Conservation (phyloP, 225 moss, liverwort and hornwort species). For the Physcomitrium patens region DNA sequence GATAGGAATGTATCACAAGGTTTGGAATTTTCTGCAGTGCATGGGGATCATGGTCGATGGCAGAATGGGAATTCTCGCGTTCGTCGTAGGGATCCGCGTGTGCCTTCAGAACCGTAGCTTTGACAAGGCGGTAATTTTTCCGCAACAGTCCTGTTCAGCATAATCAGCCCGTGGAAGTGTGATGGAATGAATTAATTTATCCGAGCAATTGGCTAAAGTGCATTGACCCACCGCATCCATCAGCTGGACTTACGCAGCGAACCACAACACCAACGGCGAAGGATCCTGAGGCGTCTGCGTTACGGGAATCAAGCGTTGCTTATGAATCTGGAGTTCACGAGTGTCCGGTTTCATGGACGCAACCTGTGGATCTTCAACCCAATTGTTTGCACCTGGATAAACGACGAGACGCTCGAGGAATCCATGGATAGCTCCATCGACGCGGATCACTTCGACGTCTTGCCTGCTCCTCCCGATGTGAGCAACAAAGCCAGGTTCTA, state of each 20-base stretch:
- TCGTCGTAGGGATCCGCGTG: conserved; percentile 20
- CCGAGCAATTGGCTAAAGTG: conserved; percentile 29
- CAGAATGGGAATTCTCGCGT: conserved; percentile 25
- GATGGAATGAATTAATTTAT: conserved; percentile 20
- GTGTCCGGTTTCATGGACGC: conserved; percentile 24
- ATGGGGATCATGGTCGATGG: conserved; percentile 30
- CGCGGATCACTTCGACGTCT: neutral
- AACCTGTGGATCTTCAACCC: conserved; percentile 43
- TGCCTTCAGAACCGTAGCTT: conserved; percentile 31
- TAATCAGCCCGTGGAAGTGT: conserved; percentile 30
- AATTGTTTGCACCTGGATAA: conserved; percentile 25
- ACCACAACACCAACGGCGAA: conserved; percentile 16
- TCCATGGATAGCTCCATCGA: neutral
- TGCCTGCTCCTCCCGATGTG: neutral
- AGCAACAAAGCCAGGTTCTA: conserved; percentile 29
- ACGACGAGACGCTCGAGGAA: neutral
- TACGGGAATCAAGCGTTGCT: conserved; percentile 27
- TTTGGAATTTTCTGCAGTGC: conserved; percentile 23
- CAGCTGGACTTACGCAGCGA: conserved; percentile 25
- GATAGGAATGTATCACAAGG: conserved; percentile 26
- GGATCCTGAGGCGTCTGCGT: conserved; percentile 18
- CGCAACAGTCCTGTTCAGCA: conserved; percentile 10
- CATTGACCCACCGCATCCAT: conserved; percentile 20
- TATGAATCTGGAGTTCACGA: conserved; percentile 37
- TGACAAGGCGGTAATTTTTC: neutral